phyloP scores from a whole-genome alignment of 2,329 filamentous ascomycete species.

The Stachybotrys elegans region DNA sequence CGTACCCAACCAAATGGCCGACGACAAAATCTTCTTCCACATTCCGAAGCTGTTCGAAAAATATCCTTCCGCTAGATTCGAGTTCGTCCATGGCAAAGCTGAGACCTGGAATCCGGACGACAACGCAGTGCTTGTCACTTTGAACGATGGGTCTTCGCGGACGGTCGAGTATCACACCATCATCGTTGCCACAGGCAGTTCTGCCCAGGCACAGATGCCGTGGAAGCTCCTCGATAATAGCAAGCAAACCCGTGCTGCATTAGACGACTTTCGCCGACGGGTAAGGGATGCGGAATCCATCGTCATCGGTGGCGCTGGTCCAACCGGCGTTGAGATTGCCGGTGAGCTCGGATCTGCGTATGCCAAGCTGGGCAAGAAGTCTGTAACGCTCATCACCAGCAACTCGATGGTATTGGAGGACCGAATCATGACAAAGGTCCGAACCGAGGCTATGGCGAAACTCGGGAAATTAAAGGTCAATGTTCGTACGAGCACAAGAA shows the following conservation, averaged over 20 bases:
- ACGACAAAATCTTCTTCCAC: conserved; percentile 4
- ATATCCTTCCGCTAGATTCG: conserved; percentile 2
- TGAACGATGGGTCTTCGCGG: conserved; percentile 1
- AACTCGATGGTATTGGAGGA: conserved; percentile 1
- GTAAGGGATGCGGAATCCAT: conserved; percentile 4
- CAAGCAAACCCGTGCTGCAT: background rate
- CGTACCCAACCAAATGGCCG: conserved; percentile 1
- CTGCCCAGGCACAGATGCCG: background rate
- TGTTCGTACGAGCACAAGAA: too few species aligned
- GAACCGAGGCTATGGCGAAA: too few species aligned
- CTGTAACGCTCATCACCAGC: conserved; percentile 12
- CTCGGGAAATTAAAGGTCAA: too few species aligned
- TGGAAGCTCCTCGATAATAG: conserved; percentile 2
- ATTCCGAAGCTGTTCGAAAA: conserved; percentile 3
- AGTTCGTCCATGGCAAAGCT: conserved; percentile 3
- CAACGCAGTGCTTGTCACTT: background rate
- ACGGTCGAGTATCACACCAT: conserved; percentile 3
- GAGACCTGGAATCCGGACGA: conserved; percentile 1
- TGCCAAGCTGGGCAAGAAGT: conserved; percentile 17
- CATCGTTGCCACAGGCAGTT: conserved; percentile 4
- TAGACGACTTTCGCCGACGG: background rate
- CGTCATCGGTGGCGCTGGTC: conserved; percentile 3
- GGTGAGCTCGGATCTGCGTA: conserved; percentile 27
- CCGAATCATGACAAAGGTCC: too few species aligned
- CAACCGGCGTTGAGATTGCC: conserved; percentile 6